A percentile compares a stretch with the other conserved stretches of the same genome.
Conservation (phyloP, 73 alveolate genomes). For the Paramecium biaurelia region DNA sequence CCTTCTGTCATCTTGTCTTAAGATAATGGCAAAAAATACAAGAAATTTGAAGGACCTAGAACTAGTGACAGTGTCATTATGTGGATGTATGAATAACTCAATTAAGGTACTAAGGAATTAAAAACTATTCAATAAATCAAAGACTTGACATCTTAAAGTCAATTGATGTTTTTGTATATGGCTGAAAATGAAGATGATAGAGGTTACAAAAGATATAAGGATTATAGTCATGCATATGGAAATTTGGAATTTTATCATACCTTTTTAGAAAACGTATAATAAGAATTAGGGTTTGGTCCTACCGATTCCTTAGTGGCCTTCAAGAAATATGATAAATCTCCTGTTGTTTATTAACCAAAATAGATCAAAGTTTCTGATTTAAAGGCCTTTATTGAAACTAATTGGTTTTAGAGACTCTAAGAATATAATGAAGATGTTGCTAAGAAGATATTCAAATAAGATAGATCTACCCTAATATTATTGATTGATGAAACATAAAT, state of each 20-base stretch:
- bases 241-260: slow-evolving; percentile 11
- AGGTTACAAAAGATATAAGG: slow-evolving; percentile 26
- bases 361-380: not conserved
- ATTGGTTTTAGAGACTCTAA: not conserved
- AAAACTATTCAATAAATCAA: not conserved
- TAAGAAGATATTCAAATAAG: slow-evolving; percentile 22
- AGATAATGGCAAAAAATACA: not conserved
- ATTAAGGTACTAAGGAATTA: slow-evolving; percentile 15
- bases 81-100: slow-evolving; percentile 35
- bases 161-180: not conserved
- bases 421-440: slow-evolving; percentile 11
- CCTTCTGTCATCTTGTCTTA: not conserved
- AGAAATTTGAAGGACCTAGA: slow-evolving; percentile 45
- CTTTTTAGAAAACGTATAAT: not conserved
- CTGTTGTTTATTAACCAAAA: not conserved
- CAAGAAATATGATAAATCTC: slow-evolving; percentile 22
- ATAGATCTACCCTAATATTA: not conserved
- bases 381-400: slow-evolving; percentile 29
- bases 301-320: not conserved
- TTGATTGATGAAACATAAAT: slow-evolving; percentile 12
- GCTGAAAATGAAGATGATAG: slow-evolving; percentile 22
- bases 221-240: slow-evolving; percentile 39
- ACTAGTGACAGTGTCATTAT: slow-evolving; percentile 36
- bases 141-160: not conserved
- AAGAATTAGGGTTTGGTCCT: slow-evolving; percentile 11